Base-by-base conservation (phyloP, 2,329 filamentous ascomycete genomes). In the Fusarium sp. region DNA sequence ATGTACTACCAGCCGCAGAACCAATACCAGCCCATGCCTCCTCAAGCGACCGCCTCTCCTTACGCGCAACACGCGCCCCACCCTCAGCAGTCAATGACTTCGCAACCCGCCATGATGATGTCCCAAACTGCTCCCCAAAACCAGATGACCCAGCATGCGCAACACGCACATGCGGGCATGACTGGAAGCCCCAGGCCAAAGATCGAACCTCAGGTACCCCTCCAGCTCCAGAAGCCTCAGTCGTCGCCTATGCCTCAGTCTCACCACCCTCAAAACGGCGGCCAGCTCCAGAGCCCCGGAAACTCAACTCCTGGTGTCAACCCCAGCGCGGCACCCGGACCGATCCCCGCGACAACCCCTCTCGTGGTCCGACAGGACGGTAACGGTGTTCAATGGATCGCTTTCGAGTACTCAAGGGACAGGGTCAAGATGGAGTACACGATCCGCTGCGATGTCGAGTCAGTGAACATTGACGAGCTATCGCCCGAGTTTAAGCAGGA, bases 341-440 rank as follows among this genome's bases (percentile, higher is more conserved):
- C 97, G 0, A 99, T 99, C 78, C 97, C 97, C 14, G 97, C 97
- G 1, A 99, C 97, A 4, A 98, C 97, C 0, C 97, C 97, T 0
- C 87, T 98, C 10, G 95, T 98, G 10, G 96, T 98, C 27, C 89
- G 95, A 75, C 96, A 98, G 83, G 97, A 98, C 79, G 93, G 94
- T 80, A 98, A 98, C 76, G 97, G 97, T 10, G 96, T 98, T 8
- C 97, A 98, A 83, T 98, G 97, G 97, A 98, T 98, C 79, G 95
- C 95, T 0, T 99, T 98, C 73, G 97, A 99, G 83, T 99, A 99
- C 82, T 98, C 96, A 13, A 91, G 96, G 70, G 96, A 99, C 81
- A 90, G 96, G 54, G 95, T 98, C 76, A 99, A 99, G 90, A 98
- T 98, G 95, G 95, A 98, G 84, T 99, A 99, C 85, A 98, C 95